Base-by-base conservation (phyloP, 306 rosid genomes). In the Trifolium pratense region DNA sequence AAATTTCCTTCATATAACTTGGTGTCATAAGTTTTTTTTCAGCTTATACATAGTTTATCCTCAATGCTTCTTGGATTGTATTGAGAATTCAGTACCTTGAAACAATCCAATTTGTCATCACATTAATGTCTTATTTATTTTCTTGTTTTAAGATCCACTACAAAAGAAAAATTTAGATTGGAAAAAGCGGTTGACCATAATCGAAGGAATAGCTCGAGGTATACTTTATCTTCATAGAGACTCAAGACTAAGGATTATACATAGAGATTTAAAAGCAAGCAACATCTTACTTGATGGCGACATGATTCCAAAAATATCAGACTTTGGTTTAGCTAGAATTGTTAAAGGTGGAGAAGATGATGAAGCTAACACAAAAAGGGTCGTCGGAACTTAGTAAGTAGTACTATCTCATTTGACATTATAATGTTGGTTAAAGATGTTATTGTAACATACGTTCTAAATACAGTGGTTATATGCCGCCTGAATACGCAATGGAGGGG, bases 401-500 rank as follows among this genome's bases (percentile, higher is more conserved):
- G 0, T 34, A 7, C 0, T 5, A 25, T 0, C 17, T 11, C 48
- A 18, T n/a, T 58, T 0, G 3, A 62, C 68, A 42, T 37, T 7
- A 77, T 21, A 40, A 20, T 31, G 4, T 59, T 53, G 5, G 2
- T 52, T 58, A 46, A n/a, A 21, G 13, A 29, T 11, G 3, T 5
- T 17, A 7, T 9, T 18, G 15, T 12, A 52, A 52, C 4, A 53
- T 53, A 5, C 13, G 14, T 1, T 69, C 1, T 60, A 16, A 13
- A 70, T 75, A 23, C 8, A 80, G 80, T 70, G 84, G 84, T 36
- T 80, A 80, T 64, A 80, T 80, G 84, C 59, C 84, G 0, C 80
- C 78, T 21, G 84, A 80, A 70, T 80, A 80, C 45, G 84, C 80
- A 80, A 80, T 80, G 84, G 78, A 80, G n/a, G 84, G 84, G 0